These are phyloP conservation scores for Syzygium grande DNA, from an alignment of 345 rosid species.

Conservation along the genomic window DNA sequence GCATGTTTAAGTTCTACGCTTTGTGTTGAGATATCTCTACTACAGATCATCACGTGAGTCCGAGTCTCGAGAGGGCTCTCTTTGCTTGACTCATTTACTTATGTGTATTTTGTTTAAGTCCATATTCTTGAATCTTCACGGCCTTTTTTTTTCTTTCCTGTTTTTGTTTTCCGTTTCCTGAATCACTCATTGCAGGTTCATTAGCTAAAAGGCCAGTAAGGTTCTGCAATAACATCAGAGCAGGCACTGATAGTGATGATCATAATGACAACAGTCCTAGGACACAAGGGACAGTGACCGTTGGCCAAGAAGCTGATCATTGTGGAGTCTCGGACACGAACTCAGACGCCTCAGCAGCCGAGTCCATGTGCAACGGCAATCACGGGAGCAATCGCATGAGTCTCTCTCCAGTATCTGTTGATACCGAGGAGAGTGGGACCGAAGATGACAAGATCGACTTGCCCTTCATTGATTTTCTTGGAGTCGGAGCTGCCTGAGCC, in stretches of 20 bases:
- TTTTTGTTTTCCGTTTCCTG: background rate
- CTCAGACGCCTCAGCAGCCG: conserved; percentile 44
- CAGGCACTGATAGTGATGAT: background rate
- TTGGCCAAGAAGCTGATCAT: conserved; percentile 14
- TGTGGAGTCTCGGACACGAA: conserved; percentile 42
- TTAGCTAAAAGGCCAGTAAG: background rate
- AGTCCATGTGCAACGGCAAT: conserved; percentile 8
- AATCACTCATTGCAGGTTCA: conserved; percentile 10
- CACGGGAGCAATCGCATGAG: conserved; percentile 9
- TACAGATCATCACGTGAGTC: background rate
- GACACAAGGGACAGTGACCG: background rate
- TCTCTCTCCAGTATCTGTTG: background rate
- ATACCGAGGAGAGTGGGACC: conserved; percentile 1
- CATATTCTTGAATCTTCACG: background rate
- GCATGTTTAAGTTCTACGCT: background rate
- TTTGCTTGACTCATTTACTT: background rate
- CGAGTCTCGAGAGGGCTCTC: background rate
- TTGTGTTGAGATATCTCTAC: background rate
- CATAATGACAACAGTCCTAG: background rate
- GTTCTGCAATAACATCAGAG: background rate
- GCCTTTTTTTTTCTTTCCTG: background rate
- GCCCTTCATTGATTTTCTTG: conserved; percentile 61
- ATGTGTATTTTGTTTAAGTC: background rate
- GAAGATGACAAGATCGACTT: conserved; percentile 12
- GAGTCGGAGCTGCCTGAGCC: conserved; percentile 37